Base-by-base conservation (phyloP, 2,329 filamentous ascomycete genomes). In the Achaetomium macrosporum region DNA sequence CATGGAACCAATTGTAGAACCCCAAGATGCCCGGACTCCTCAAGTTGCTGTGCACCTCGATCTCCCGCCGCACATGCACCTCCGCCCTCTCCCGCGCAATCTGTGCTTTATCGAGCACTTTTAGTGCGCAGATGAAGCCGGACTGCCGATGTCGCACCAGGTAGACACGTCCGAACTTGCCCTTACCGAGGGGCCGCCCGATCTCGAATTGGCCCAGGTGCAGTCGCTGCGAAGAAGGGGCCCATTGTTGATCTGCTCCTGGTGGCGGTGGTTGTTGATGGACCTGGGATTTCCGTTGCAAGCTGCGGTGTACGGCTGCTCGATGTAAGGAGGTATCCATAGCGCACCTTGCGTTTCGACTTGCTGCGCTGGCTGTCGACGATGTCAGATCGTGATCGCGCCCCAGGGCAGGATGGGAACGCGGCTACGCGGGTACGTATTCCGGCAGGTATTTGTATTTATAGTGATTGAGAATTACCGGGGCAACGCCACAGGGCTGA, bases 141-240 rank as follows among this genome's bases (percentile, higher is more conserved):
- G 82, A 87, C 41, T 78, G 82, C 53, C 87, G 82, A 70, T 93
- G 88, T 51, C 88, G 85, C 45, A 88, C 88, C 29, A 95, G 81
- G 66, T 95, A 95, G 2, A 95, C 89, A 42, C 88, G 81, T 1
- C 88, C 88, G 65, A 93, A 95, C 67, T 93, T 95, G 58, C 88
- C 88, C 72, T 93, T 93, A 49, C 88, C 88, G 3, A 95, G 75
- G 1, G 88, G 88, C 61, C 88, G 87, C 36, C 88, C 88, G 59
- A 95, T 95, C 69, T 96, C 90, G 68, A 95, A 95, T 88, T 95
- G 93, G 70, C 89, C 88, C 4, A 96, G 81, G 67, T 95, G 89
- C 71, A 91, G 91, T 61, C 89, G 70, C 62, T 82, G 33, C 33
- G 33, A 35, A 9, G 33, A 11, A 15, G 33, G 10, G 10, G 10